phyloP scores from a whole-genome alignment of 345 rosid genomes.

The Bruguiera gymnorhiza region DNA sequence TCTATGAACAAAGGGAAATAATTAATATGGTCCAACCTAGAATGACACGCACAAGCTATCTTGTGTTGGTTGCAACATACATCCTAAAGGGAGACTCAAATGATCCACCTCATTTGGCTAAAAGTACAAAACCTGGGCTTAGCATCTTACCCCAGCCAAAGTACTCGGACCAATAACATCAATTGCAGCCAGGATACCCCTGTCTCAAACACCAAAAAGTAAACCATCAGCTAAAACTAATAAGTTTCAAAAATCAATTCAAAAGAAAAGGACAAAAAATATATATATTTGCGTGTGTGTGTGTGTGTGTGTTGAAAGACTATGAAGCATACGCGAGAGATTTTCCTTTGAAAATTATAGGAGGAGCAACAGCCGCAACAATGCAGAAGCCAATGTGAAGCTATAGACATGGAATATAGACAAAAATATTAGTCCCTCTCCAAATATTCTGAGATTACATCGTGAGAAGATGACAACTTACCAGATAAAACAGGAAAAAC shows the following conservation, averaged over 20 bases:
- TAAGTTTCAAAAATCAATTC: background rate
- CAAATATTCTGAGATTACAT: background rate
- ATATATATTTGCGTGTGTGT: too few relatives aligned
- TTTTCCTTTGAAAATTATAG: constrained; percentile 33
- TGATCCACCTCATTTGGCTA: background rate
- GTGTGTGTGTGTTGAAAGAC: background rate
- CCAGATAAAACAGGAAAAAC: constrained; percentile 33
- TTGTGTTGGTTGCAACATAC: background rate
- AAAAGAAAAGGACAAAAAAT: background rate
- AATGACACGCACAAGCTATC: background rate
- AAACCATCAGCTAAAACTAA: constrained; percentile 13
- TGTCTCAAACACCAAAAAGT: constrained; percentile 9
- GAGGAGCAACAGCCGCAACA: constrained; percentile 39
- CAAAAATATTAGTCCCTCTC: background rate
- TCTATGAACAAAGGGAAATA: constrained; percentile 14
- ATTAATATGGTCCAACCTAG: background rate
- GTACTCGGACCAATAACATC: constrained; percentile 16
- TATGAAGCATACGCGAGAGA: constrained; percentile 28
- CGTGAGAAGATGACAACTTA: background rate
- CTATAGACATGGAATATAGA: constrained; percentile 8
- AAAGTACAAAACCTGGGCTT: background rate
- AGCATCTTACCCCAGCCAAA: constrained; percentile 30
- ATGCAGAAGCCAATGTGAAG: constrained; percentile 35
- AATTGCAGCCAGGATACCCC: constrained; percentile 30
- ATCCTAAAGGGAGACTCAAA: background rate